Evolutionary conservation across 805 yeast genomes (phyloP).

Genomic region (Cyberlindnera mrakii): DNA sequence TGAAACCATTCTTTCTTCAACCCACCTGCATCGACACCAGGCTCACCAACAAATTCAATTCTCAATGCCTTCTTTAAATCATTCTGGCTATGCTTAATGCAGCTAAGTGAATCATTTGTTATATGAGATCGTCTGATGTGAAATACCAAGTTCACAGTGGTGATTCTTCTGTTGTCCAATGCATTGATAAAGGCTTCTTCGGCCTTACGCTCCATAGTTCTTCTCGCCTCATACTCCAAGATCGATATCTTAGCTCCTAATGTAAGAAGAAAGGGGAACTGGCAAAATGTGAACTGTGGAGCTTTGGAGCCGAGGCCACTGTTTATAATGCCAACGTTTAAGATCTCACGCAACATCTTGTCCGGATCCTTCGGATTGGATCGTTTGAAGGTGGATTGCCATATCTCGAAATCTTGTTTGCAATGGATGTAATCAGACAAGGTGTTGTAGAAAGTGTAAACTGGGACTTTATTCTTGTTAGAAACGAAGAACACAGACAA

Average conservation of each 20-base stretch:
- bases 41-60: conserved; percentile 80
- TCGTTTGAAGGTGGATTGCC: conserved; percentile 47
- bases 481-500: conserved; percentile 52
- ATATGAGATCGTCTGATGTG: conserved; percentile 62
- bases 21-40: conserved; percentile 96
- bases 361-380: conserved; percentile 2
- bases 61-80: conserved; percentile 70
- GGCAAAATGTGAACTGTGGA: conserved; percentile 57
- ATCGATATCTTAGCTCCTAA: conserved; percentile 78
- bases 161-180: conserved; percentile 50
- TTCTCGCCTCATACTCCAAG: conserved; percentile 72
- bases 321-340: conserved; percentile 10
- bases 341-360: conserved; percentile 8
- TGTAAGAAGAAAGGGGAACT: conserved; percentile 76
- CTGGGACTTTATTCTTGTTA: conserved; percentile 30
- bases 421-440: conserved; percentile 76
- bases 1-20: conserved; percentile 91
- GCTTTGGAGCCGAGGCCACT: conserved; percentile 2
- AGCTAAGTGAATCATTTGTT: conserved; percentile 67
- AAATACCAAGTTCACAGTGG: conserved; percentile 65
- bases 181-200: conserved; percentile 84
- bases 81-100: conserved; percentile 45
- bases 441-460: conserved; percentile 59
- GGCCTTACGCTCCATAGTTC: conserved; percentile 80
- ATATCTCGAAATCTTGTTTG: conserved; percentile 73